These are phyloP conservation scores for Pseudoscleropodium purum DNA, from an alignment of 225 moss, liverwort and hornwort species.

Conservation along the genomic window DNA sequence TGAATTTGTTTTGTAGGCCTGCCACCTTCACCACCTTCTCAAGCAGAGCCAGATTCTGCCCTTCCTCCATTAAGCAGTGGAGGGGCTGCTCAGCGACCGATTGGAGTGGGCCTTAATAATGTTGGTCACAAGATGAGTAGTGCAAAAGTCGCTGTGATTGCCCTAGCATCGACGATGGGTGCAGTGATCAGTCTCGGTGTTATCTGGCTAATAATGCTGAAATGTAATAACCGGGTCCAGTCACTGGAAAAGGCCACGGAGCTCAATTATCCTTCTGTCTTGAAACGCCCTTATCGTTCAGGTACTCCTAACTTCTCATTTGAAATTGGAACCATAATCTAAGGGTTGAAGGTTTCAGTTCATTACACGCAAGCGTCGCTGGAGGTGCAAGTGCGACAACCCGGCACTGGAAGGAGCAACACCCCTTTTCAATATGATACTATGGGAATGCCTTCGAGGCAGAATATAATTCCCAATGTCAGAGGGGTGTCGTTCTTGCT, in stretches of 20 bases:
- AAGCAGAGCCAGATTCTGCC: slow-evolving; percentile 23
- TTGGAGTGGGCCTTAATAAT: slow-evolving; percentile 35
- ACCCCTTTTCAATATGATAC: neutral
- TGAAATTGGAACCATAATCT: neutral
- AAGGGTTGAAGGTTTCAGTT: neutral
- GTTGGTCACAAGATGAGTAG: slow-evolving; percentile 29
- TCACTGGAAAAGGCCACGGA: slow-evolving; percentile 21
- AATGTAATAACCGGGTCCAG: slow-evolving; percentile 17
- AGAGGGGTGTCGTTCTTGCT: neutral
- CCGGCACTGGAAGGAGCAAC: neutral
- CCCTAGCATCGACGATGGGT: slow-evolving; percentile 53
- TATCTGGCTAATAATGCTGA: slow-evolving; percentile 48
- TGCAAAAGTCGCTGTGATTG: slow-evolving; percentile 57
- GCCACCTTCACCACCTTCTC: slow-evolving; percentile 53
- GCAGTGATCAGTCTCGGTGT: slow-evolving; percentile 55
- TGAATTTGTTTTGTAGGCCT: slow-evolving; percentile 31
- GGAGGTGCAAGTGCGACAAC: neutral
- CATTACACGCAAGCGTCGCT: neutral
- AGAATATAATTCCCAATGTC: neutral
- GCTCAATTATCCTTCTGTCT: slow-evolving; percentile 11
- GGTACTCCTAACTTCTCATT: slow-evolving; percentile 6
- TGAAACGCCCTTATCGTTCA: slow-evolving; percentile 24
- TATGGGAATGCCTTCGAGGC: neutral
- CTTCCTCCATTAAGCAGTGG: slow-evolving; percentile 27
- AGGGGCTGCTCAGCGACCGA: slow-evolving; percentile 38